A percentile compares a stretch with the other conserved stretches of the same genome.
Conservation (phyloP, 148 eudicot species). For the Rhododendron kiyosumense region DNA sequence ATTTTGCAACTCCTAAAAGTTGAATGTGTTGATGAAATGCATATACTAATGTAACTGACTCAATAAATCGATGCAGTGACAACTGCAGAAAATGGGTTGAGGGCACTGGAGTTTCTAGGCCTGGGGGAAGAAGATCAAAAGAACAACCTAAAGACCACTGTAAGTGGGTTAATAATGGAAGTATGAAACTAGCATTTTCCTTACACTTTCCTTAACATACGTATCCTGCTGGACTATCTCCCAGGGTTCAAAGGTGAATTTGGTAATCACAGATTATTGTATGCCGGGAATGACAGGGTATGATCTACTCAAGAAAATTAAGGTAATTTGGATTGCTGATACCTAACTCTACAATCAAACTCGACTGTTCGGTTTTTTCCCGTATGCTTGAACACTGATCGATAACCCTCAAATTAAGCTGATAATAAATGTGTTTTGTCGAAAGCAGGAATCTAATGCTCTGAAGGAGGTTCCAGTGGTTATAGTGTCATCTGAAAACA, state of each 20-base stretch:
- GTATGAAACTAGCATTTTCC: not conserved
- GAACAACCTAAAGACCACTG: slow-evolving; percentile 25
- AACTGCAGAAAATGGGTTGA: slow-evolving; percentile 62
- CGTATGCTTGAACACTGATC: not conserved
- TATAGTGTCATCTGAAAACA: slow-evolving; percentile 78
- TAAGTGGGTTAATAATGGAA: slow-evolving; percentile 16
- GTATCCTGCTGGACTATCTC: not conserved
- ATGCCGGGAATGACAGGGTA: not conserved
- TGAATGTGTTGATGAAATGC: not conserved
- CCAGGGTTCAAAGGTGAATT: not conserved
- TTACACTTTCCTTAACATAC: not conserved
- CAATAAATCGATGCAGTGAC: slow-evolving; percentile 39
- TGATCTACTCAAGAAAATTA: not conserved
- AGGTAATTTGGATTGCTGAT: not conserved
- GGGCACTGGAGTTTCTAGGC: slow-evolving; percentile 69
- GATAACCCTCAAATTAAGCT: not conserved
- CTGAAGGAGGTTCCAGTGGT: slow-evolving; percentile 74
- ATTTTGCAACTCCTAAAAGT: not conserved
- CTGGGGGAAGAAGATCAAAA: slow-evolving; percentile 46
- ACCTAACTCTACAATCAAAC: not conserved
- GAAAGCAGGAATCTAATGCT: slow-evolving; percentile 54
- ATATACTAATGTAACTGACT: no score
- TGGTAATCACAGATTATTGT: slow-evolving; percentile 2
- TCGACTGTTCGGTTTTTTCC: not conserved
- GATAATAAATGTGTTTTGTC: not conserved